Evolutionary conservation across 2,329 filamentous ascomycete genomes (phyloP).

Genomic region (Xylaria sp.): DNA sequence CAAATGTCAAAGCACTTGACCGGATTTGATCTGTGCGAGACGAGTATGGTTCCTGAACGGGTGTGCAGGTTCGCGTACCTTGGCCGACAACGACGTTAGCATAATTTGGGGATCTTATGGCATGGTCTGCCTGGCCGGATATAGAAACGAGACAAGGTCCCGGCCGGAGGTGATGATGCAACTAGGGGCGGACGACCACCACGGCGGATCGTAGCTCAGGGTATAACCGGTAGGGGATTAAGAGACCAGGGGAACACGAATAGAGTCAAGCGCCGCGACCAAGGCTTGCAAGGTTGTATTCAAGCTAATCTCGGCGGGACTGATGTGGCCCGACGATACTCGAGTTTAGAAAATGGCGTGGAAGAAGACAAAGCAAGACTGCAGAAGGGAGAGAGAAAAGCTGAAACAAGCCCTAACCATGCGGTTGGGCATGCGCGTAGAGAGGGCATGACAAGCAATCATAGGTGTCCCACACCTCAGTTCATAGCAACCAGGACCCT

Average conservation of each 20-base stretch:
- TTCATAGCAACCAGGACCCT: conserved; percentile 48
- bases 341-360: conserved; percentile 54
- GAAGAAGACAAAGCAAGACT: conserved; percentile 55
- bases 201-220: conserved; percentile 47
- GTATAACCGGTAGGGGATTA: conserved; percentile 51
- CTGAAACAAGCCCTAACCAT: conserved; percentile 60
- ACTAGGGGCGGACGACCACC: conserved; percentile 52
- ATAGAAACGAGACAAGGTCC: conserved; percentile 61
- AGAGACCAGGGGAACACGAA: conserved; percentile 51
- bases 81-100: conserved; percentile 62
- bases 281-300: conserved; percentile 42
- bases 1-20: conserved; percentile 60
- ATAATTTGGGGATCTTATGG: conserved; percentile 72
- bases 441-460: conserved; percentile 55
- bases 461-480: conserved; percentile 48
- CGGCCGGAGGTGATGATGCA: conserved; percentile 57
- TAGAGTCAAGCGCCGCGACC: conserved; percentile 51
- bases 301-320: conserved; percentile 41
- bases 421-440: conserved; percentile 51
- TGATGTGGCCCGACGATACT: conserved; percentile 47
- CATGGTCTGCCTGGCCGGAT: conserved; percentile 61
- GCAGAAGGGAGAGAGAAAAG: conserved; percentile 54
- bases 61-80: conserved; percentile 57
- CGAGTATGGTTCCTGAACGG: conserved; percentile 59
- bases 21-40: conserved; percentile 62